These are phyloP conservation scores for Heliamphora exappendiculata DNA, from an alignment of 148 eudicot genomes.

Conservation along the genomic window DNA sequence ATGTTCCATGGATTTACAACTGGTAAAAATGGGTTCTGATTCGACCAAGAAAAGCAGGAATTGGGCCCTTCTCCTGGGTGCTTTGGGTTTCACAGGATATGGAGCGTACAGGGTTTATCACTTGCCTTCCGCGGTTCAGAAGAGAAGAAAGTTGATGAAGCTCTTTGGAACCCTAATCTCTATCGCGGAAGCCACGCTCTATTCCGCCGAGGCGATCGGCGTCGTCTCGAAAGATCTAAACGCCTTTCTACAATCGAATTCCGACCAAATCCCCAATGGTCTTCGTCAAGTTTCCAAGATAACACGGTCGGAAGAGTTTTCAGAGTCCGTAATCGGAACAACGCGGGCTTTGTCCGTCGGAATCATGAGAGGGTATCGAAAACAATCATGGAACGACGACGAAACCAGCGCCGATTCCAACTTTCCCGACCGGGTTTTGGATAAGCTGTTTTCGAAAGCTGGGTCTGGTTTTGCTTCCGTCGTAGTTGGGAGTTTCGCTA, in stretches of 20 bases:
- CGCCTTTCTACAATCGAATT: conserved; percentile 52
- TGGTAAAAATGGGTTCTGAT: conserved; percentile 36
- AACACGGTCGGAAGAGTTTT: conserved; percentile 46
- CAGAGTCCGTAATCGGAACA: conserved; percentile 29
- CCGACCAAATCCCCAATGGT: conserved; percentile 61
- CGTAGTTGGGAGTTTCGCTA: conserved; percentile 72
- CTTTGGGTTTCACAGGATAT: conserved; percentile 51
- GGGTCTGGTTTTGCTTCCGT: conserved; percentile 84
- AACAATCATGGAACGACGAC: conserved; percentile 16
- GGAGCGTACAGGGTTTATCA: conserved; percentile 53
- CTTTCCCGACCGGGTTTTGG: conserved; percentile 46
- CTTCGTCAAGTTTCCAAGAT: conserved; percentile 55
- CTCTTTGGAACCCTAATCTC: conserved; percentile 37
- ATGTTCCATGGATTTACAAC: conserved; percentile 44
- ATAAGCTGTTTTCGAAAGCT: conserved; percentile 55
- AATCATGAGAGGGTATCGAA: conserved; percentile 38
- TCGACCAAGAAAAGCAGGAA: conserved; percentile 38
- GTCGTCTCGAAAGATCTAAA: conserved; percentile 55
- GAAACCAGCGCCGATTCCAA: conserved; percentile 19
- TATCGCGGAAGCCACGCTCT: conserved; percentile 37
- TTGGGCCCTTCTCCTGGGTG: conserved; percentile 46
- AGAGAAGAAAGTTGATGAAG: conserved; percentile 33
- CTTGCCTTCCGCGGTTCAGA: conserved; percentile 43
- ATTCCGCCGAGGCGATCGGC: conserved; percentile 52
- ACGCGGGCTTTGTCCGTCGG: conserved; percentile 54